Evolutionary conservation across 2,329 filamentous ascomycete genomes (phyloP).

Genomic region (Penicillium brasilianum): DNA sequence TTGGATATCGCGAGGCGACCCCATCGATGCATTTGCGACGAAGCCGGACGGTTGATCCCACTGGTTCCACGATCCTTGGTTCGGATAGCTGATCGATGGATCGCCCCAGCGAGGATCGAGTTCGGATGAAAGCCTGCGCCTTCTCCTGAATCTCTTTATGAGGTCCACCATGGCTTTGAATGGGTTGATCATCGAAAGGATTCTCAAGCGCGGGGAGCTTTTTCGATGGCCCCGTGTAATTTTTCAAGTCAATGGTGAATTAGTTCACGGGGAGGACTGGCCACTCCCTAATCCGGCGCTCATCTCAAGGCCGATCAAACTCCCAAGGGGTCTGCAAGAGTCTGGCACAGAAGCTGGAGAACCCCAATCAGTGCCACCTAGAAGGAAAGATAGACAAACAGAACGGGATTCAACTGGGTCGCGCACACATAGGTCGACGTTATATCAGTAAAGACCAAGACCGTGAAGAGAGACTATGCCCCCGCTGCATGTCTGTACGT

Average conservation of each 20-base stretch:
- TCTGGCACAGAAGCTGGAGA: neutral
- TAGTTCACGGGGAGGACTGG: conserved; percentile 23
- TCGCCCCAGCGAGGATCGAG: conserved; percentile 50
- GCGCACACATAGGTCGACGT: conserved; percentile 29
- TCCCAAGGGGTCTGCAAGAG: neutral
- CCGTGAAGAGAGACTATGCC: conserved; percentile 24
- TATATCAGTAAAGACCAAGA: conserved; percentile 30
- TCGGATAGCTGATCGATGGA: conserved; percentile 47
- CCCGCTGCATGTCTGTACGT: conserved; percentile 29
- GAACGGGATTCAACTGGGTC: neutral
- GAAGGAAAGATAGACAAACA: too few species aligned
- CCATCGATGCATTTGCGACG: conserved; percentile 18
- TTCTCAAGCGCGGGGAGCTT: neutral
- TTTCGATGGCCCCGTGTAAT: neutral
- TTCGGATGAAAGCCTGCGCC: conserved; percentile 43
- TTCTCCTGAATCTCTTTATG: conserved; percentile 40
- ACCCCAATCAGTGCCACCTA: neutral
- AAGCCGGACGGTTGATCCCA: conserved; percentile 37
- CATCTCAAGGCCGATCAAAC: conserved; percentile 26
- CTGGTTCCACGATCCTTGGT: conserved; percentile 49
- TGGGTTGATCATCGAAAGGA: conserved; percentile 33
- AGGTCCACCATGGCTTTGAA: conserved; percentile 37
- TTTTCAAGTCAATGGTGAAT: neutral
- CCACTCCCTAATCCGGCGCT: conserved; percentile 22
- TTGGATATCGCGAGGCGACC: conserved; percentile 8